Conservation (phyloP, 305 asterid genomes). For the Coffea humblotiana region DNA sequence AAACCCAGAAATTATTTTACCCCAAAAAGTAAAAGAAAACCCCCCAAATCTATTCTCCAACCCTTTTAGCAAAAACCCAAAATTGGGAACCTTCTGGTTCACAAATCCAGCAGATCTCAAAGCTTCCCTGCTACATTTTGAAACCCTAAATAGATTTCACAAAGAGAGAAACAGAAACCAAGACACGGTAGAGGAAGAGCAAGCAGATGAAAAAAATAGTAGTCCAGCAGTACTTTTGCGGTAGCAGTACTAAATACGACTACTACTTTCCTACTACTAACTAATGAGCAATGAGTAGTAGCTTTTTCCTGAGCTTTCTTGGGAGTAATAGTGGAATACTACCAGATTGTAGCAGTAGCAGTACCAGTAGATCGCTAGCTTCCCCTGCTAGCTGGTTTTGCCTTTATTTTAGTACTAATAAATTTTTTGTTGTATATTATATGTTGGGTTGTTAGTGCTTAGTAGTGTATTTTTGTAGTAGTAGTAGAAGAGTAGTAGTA, state of each 20-base stretch:
- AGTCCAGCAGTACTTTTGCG: no score
- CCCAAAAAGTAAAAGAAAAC: neutral
- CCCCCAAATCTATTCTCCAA: constrained; percentile 2
- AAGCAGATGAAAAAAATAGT: neutral
- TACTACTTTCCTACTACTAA: no score
- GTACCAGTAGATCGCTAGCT: no score
- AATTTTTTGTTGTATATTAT: no score
- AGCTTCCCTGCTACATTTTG: constrained; percentile 23
- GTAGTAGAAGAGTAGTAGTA: no score
- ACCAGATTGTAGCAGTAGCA: no score
- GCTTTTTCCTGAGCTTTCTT: constrained; percentile 34
- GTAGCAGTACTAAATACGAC: no score
- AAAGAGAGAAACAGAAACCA: constrained; percentile 23
- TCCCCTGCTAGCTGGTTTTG: no score
- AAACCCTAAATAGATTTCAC: constrained; percentile 43
- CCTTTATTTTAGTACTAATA: no score
- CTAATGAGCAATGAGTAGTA: constrained; percentile 39
- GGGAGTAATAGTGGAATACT: no score
- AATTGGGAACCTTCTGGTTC: neutral
- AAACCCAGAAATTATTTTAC: neutral
- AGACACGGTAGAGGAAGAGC: neutral
- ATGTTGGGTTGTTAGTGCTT: no score
- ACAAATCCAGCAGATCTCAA: constrained; percentile 57
- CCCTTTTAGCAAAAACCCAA: neutral
- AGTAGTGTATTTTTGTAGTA: no score